Base-by-base conservation (phyloP, 148 eudicot genomes). In the Dianthus caryophyllus region DNA sequence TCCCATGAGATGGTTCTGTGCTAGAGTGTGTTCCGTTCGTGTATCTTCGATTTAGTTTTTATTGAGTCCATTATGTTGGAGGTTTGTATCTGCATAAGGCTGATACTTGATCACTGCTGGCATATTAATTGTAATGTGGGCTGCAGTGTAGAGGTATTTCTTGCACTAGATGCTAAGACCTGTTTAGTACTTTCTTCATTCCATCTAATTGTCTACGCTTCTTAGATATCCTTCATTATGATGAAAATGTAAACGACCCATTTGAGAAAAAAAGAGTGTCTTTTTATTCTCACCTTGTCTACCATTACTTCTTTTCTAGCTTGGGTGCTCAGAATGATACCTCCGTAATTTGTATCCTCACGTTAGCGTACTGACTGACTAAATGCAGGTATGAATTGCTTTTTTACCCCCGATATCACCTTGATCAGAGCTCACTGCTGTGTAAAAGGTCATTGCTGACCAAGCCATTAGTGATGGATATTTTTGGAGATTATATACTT, bases 371-470 rank as follows among this genome's bases (percentile, higher is more conserved):
- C 29, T 64, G 68, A 29, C 68, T 47, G 38, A 26, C 64, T 9
- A 49, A 11, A 83, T 88, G 74, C 93, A 94, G 99, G 84, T 94
- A 90, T 64, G 99, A 94, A 71, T 77, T 94, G 77, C 90, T 94
- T 21, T 94, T 94, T 79, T 94, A 90, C 73, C 99, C 99, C 69
- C 84, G 99, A 80, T 94, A 94, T 82, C 99, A 94, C 78, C 98
- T 94, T 64, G 98, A 94, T 77, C 96, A 90, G 78, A 94, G 98
- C 74, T 94, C 98, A 33, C 81, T 94, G 48, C 81, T 94, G 63
- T 90, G 81, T 73, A 89, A 77, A 71, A 94, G 85, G 69, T 70
- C 90, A 39, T 80, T 94, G 88, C 78, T 90, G 66, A 82, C 93
- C 44, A 84, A 88, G 75, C 99, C 99, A 20, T 77, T 88, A 82